phyloP scores from a whole-genome alignment of 495 filamentous ascomycete species.

The Pyrenula aspistea region DNA sequence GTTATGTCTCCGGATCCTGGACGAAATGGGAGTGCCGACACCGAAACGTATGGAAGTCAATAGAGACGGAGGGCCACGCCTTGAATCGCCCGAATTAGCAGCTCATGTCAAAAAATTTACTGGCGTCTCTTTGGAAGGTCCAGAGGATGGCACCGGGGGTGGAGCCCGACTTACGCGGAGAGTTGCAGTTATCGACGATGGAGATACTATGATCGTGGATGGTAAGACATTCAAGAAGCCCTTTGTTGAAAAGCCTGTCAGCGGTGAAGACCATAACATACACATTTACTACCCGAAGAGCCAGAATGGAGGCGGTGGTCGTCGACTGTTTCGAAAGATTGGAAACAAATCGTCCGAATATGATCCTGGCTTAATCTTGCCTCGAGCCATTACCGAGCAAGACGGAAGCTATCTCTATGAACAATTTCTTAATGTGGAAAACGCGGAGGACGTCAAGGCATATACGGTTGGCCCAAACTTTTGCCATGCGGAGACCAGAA shows the following conservation, averaged over 20 bases:
- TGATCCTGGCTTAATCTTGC: constrained; percentile 60
- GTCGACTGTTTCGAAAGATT: constrained; percentile 89
- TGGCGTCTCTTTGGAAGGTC: constrained; percentile 65
- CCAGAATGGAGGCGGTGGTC: constrained; percentile 61
- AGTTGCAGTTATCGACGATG: constrained; percentile 75
- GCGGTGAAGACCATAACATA: constrained; percentile 97
- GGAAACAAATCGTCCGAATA: constrained; percentile 97
- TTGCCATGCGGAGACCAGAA: constrained; percentile 93
- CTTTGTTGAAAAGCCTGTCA: constrained; percentile 97
- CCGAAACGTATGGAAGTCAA: constrained; percentile 87
- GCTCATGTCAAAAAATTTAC: constrained; percentile 67
- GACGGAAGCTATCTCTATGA: constrained; percentile 87
- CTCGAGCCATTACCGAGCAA: constrained; percentile 66
- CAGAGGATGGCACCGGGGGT: constrained; percentile 59
- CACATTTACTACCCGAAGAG: constrained; percentile 89
- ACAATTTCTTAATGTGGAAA: constrained; percentile 90
- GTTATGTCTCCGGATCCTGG: constrained; percentile 75
- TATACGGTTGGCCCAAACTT: constrained; percentile 92
- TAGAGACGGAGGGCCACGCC: constrained; percentile 77
- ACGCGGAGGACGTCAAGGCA: constrained; percentile 95
- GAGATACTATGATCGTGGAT: constrained; percentile 79
- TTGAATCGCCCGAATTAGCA: constrained; percentile 64
- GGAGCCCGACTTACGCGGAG: constrained; percentile 43
- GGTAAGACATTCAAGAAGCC: constrained; percentile 74
- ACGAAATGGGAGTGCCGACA: constrained; percentile 78